These are phyloP conservation scores for Davidsoniella virescens DNA, from an alignment of 2,329 filamentous ascomycete genomes.

Conservation along the genomic window DNA sequence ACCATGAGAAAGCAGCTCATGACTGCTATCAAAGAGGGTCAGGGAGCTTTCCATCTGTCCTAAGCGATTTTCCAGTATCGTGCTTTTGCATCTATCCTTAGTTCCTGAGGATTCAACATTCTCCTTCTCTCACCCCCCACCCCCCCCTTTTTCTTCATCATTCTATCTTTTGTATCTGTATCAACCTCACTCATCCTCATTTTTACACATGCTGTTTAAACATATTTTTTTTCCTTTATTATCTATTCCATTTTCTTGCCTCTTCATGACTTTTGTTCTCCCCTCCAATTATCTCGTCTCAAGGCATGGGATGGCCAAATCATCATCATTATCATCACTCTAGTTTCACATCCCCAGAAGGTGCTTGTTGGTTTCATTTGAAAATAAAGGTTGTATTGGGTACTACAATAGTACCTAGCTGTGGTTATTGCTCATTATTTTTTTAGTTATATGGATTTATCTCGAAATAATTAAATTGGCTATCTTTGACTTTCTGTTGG, in stretches of 20 bases:
- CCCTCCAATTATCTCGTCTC: background rate
- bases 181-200: background rate
- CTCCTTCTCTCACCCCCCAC: background rate
- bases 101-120: background rate
- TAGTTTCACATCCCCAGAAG: too few relatives aligned
- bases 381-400: too few relatives aligned
- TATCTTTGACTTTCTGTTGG: too few relatives aligned
- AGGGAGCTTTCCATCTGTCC: constrained; percentile 93
- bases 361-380: too few relatives aligned
- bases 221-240: background rate
- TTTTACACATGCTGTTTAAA: background rate
- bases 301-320: background rate
- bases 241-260: background rate
- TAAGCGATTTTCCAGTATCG: constrained; percentile 23
- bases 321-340: too few relatives aligned
- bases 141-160: background rate
- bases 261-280: background rate
- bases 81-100: background rate
- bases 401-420: too few relatives aligned
- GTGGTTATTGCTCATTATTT: background rate
- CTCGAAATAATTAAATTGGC: too few relatives aligned
- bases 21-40: constrained; percentile 83
- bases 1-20: constrained; percentile 63
- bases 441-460: too few relatives aligned
- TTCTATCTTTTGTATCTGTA: background rate